phyloP scores from a whole-genome alignment of 352 stramenopile genomes.

The Pythium phragmiticola region DNA sequence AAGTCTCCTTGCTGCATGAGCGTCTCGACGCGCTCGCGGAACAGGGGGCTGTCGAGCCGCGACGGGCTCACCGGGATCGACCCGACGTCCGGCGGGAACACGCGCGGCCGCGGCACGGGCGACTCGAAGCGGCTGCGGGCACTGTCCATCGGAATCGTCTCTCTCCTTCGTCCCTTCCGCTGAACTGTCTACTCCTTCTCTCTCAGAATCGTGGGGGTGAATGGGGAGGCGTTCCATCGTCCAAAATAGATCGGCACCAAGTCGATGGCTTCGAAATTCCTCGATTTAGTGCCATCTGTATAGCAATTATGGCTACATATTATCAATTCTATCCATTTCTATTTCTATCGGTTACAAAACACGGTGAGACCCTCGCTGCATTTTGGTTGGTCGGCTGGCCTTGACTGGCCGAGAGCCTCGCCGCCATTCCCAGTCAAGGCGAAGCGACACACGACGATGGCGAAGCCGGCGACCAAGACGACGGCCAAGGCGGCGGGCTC shows the following conservation, averaged over 20 bases:
- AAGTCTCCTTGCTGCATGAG: conserved; percentile 75
- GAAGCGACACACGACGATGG: conserved; percentile 18
- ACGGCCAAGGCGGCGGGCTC: conserved; percentile 30
- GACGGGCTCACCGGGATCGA: conserved; percentile 66
- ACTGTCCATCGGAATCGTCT: conserved; percentile 14
- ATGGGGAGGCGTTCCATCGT: too few relatives aligned
- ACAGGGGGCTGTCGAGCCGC: conserved; percentile 70
- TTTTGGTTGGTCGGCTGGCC: conserved; percentile 19
- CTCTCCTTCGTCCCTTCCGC: background rate
- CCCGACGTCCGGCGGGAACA: conserved; percentile 54
- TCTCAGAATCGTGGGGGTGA: background rate
- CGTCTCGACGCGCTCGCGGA: conserved; percentile 55
- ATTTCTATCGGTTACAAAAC: conserved; percentile 13
- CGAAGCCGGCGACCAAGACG: conserved; percentile 26
- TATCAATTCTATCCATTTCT: conserved; percentile 2
- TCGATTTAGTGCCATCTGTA: conserved; percentile 2
- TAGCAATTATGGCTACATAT: conserved; percentile 11
- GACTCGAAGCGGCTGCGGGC: conserved; percentile 22
- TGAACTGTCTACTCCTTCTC: background rate
- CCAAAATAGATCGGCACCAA: too few relatives aligned
- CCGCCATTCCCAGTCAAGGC: too few relatives aligned
- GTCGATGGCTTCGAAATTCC: conserved; percentile 3
- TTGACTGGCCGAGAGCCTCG: conserved; percentile 1
- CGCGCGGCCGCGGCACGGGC: conserved; percentile 32
- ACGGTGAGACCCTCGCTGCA: background rate